A percentile compares a stretch with the other conserved stretches of the same genome.
Evolutionary conservation across 2,329 filamentous ascomycete genomes (phyloP).

Genomic region (Diaporthe velutina): DNA sequence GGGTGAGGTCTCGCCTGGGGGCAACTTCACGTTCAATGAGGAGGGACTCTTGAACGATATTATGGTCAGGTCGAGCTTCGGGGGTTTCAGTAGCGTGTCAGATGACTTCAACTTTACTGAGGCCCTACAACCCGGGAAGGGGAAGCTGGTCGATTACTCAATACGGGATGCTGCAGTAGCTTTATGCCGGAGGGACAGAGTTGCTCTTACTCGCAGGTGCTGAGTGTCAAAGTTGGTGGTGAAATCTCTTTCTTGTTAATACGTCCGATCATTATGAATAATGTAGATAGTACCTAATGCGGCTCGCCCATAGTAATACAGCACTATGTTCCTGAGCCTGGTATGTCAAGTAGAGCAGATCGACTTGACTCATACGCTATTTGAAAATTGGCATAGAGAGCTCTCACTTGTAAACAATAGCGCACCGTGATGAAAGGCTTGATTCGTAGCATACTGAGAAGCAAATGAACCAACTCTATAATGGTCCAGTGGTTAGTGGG

Average conservation of each 20-base stretch:
- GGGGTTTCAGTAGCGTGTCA: constrained; percentile 43
- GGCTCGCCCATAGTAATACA: neutral
- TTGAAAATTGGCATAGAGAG: too few species aligned
- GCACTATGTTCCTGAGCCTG: too few species aligned
- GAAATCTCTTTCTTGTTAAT: too few species aligned
- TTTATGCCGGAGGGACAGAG: constrained; percentile 29
- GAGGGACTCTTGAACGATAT: constrained; percentile 47
- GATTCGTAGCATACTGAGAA: too few species aligned
- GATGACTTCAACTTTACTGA: constrained; percentile 44
- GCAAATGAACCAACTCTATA: neutral
- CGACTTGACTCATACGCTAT: too few species aligned
- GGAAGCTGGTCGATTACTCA: constrained; percentile 47
- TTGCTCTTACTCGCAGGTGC: neutral
- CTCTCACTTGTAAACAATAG: too few species aligned
- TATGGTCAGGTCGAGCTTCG: constrained; percentile 44
- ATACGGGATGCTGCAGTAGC: constrained; percentile 44
- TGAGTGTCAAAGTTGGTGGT: neutral
- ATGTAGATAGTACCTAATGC: neutral
- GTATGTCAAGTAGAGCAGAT: too few species aligned
- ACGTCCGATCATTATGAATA: neutral
- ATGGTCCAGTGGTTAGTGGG: too few species aligned
- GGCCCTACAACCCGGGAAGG: constrained; percentile 45
- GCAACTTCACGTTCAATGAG: constrained; percentile 45
- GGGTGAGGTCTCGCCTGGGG: constrained; percentile 44
- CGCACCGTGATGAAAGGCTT: too few species aligned